A percentile compares a stretch with the other conserved stretches of the same genome.
phyloP scores from a whole-genome alignment of 208 protist species.

The Hexamita inflata region DNA sequence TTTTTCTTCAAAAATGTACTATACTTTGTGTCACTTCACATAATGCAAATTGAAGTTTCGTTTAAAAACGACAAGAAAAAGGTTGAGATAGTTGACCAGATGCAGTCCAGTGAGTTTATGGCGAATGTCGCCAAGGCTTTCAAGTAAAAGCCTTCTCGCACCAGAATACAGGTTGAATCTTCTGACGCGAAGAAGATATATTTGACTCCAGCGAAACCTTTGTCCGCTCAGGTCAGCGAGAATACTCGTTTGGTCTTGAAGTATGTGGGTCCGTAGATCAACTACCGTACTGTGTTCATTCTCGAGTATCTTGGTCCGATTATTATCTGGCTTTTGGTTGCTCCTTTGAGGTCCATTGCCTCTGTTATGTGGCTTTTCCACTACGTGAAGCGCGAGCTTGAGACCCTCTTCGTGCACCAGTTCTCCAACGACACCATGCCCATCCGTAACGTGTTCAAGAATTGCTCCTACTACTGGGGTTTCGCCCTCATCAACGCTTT shows the following conservation, averaged over 20 bases:
- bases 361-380: constrained; percentile 63
- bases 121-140: too few relatives aligned
- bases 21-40: too few relatives aligned
- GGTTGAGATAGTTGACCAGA: too few relatives aligned
- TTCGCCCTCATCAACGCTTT: constrained; percentile 48
- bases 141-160: too few relatives aligned
- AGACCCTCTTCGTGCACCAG: constrained; percentile 77
- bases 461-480: constrained; percentile 77
- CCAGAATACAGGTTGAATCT: too few relatives aligned
- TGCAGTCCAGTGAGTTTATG: too few relatives aligned
- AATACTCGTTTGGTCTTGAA: constrained; percentile 56
- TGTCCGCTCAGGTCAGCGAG: too few relatives aligned
- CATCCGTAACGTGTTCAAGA: constrained; percentile 74
- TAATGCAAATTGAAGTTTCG: too few relatives aligned
- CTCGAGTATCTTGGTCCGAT: constrained; percentile 73
- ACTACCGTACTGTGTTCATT: constrained; percentile 72
- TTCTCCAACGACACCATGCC: constrained; percentile 76
- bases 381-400: constrained; percentile 72
- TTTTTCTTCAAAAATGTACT: too few relatives aligned
- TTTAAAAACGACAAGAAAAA: too few relatives aligned
- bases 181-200: too few relatives aligned
- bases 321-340: constrained; percentile 63
- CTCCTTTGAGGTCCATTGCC: constrained; percentile 58
- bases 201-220: too few relatives aligned
- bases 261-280: constrained; percentile 72